A percentile compares a stretch with the other conserved stretches of the same genome.
Conservation (phyloP, 495 filamentous ascomycete genomes). For the Penicillium robsamsonii region DNA sequence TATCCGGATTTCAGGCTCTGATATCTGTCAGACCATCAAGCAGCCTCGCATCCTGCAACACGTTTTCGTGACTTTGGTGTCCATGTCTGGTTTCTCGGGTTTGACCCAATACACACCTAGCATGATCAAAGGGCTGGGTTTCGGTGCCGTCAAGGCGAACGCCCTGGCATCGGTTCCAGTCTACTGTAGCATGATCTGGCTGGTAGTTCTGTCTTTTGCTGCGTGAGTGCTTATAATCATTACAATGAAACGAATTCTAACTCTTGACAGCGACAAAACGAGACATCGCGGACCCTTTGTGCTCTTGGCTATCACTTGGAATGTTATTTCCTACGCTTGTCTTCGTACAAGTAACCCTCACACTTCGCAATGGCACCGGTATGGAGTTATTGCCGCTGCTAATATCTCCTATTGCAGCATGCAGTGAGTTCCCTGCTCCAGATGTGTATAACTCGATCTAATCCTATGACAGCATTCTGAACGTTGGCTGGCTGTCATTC, state of each 20-base stretch:
- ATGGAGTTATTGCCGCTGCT: conserved; percentile 48
- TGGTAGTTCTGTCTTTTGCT: conserved; percentile 41
- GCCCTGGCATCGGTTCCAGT: conserved; percentile 51
- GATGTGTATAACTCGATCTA: neutral
- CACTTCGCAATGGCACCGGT: conserved; percentile 38
- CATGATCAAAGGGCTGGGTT: conserved; percentile 46
- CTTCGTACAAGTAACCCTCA: conserved; percentile 22
- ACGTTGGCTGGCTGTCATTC: conserved; percentile 47
- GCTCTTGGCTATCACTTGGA: conserved; percentile 43
- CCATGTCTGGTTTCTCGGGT: conserved; percentile 47
- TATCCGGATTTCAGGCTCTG: conserved; percentile 40
- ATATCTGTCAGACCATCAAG: conserved; percentile 41
- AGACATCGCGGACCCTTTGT: conserved; percentile 45
- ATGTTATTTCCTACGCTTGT: conserved; percentile 41
- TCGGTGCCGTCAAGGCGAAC: conserved; percentile 46
- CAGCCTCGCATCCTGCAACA: conserved; percentile 45
- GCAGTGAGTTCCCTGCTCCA: conserved; percentile 39
- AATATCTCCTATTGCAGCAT: conserved; percentile 49
- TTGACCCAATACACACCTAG: conserved; percentile 40
- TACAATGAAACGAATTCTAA: neutral
- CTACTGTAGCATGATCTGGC: conserved; percentile 44
- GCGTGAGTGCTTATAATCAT: conserved; percentile 25
- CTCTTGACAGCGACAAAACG: conserved; percentile 39
- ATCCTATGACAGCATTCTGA: conserved; percentile 35
- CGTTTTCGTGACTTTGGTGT: conserved; percentile 40